Conservation (phyloP, 2,329 filamentous ascomycete genomes). For the Stemphylium lycopersici region DNA sequence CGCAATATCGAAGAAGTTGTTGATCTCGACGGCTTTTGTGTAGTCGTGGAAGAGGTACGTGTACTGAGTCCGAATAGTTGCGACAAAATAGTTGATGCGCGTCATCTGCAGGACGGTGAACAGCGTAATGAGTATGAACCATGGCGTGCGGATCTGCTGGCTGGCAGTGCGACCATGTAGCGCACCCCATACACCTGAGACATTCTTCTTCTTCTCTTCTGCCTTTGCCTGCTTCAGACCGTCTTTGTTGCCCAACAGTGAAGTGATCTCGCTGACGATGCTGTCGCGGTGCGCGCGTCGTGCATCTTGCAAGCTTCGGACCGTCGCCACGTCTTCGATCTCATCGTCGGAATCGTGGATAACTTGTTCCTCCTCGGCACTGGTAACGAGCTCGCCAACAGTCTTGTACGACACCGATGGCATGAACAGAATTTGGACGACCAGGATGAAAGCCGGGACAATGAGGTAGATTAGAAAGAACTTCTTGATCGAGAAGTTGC, state of each 20-base stretch:
- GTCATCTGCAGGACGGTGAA: conserved; percentile 75
- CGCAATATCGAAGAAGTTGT: conserved; percentile 85
- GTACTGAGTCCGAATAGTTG: conserved; percentile 84
- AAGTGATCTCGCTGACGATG: conserved; percentile 73
- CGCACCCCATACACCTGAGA: conserved; percentile 83
- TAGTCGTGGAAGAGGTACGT: conserved; percentile 71
- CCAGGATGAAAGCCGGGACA: conserved; percentile 54
- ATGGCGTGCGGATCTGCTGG: conserved; percentile 77
- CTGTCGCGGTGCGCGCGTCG: conserved; percentile 66
- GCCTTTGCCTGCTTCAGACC: conserved; percentile 66
- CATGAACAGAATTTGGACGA: conserved; percentile 56
- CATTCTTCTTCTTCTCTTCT: conserved; percentile 72
- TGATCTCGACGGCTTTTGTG: conserved; percentile 69
- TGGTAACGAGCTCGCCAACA: conserved; percentile 78
- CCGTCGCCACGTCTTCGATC: conserved; percentile 55
- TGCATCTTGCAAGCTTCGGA: conserved; percentile 58
- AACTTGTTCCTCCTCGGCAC: conserved; percentile 62
- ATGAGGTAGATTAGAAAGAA: conserved; percentile 59
- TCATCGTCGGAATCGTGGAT: conserved; percentile 64
- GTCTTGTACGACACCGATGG: conserved; percentile 57
- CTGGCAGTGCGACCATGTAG: conserved; percentile 74
- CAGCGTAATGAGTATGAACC: conserved; percentile 83
- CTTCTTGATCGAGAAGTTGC: conserved; percentile 53
- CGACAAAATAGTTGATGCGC: conserved; percentile 91
- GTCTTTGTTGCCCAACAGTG: conserved; percentile 70